Base-by-base conservation (phyloP, 768 basidiomycete species). In the Tulasnella sp. region DNA sequence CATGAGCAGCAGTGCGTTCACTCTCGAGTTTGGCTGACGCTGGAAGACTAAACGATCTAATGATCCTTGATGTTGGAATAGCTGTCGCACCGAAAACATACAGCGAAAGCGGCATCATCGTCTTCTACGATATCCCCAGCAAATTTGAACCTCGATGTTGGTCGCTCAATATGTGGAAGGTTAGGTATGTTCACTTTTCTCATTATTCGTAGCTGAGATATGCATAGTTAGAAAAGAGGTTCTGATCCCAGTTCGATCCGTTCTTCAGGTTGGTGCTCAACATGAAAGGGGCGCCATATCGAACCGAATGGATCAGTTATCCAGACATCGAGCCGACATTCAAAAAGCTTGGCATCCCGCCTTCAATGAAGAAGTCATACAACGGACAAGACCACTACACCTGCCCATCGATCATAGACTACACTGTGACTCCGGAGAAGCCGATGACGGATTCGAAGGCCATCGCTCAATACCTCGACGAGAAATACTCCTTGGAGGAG, bases 391-490 rank as follows among this genome's bases (percentile, higher is more conserved):
- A 19, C 71, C 73, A 49, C 82, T 87, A 84, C 69, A 78, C 81
- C 19, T 77, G 88, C 11, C 87, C 87, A 4, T 82, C 81, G 42
- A 77, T 88, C 61, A 72, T 82, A 25, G 85, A 49, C 21, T 46
- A 30, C 10, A 49, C 57, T n/a, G 10, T 31, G 2, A 31, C 57
- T 2, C 22, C 34, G 19, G 22, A 22, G 12, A 27, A 34, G 4
- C 22, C 7, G 12, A 42, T 85, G 31, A 79, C 83, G n/a, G 80
- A 83, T 55, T 71, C 77, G 12, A 78, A 79, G 65, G 71, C 67
- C 53, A 88, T 88, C 58, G 80, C 81, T 1, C 84, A 86, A 64
- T 86, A 87, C 66, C 79, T 87, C 31, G 86, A 88, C 65, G 69
- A 73, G 3, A 72, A 76, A 0, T 86, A 84, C 63, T 84, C 85